Evolutionary conservation across 192 early-diverging fungal genomes (phyloP), one percentile per base, ranked within the genome.

Genomic region (Entophlyctis luteolus): DNA sequence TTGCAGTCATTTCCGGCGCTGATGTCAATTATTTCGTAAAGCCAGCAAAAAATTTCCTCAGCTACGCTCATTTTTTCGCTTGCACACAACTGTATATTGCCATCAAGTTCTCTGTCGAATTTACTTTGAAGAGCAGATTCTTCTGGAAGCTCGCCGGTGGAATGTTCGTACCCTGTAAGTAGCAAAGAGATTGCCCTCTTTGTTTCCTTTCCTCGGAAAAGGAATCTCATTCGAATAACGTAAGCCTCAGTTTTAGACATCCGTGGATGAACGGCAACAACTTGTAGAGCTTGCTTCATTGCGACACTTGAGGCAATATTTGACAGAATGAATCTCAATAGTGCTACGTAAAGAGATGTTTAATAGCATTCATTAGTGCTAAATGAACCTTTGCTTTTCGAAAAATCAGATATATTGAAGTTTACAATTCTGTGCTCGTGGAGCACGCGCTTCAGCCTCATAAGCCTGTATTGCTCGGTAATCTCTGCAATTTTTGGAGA

Each of bases 371-470:
- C n/a, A n/a, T n/a, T n/a, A n/a, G n/a, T n/a, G n/a, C n/a, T n/a
- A n/a, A n/a, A n/a, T n/a, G n/a, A n/a, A 81, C 78, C 32, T 23
- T 75, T 78, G 0, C 81, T 79, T 66, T 87, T 74, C 2, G 62
- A 47, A 29, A 78, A 71, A 62, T 89, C 83, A 29, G 82, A 80
- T 16, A 89, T 74, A 67, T 86, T 86, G 52, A 86, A 82, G 23
- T 72, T 70, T 4, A 57, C 60, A 39, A 88, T 66, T 18, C 86
- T 86, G 55, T 89, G 82, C 16, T 49, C 35, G 18, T 81, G 53
- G 20, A 90, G 72, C 83, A 87, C 87, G 28, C 78, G 73, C 65
- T 81, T 83, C 55, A 90, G 69, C 23, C 77, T 62, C 84, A 90
- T 80, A 58, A 89, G 74, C 38, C 83, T 74, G 52, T 86, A 76